Evolutionary conservation across 2,329 filamentous ascomycete genomes (phyloP).

Genomic region (Dactylellina cionopaga): DNA sequence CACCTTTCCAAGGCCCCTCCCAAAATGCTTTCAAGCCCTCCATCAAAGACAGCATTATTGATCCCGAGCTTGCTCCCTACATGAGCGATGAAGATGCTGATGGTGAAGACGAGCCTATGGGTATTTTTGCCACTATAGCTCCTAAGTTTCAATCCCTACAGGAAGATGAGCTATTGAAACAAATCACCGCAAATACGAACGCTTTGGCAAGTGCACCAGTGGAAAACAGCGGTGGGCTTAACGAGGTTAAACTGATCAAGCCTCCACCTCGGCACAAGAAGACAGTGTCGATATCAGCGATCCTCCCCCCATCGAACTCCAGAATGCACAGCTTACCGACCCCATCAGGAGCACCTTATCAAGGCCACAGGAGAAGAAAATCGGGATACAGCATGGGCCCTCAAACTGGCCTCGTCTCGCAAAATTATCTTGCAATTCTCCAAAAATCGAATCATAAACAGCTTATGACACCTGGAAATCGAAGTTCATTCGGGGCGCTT

Average conservation of each 20-base stretch:
- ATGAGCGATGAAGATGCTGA: slow-evolving; percentile 92
- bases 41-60: slow-evolving; percentile 99
- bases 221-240: slow-evolving; percentile 3
- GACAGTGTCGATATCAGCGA: slow-evolving; percentile 43
- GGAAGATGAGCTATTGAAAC: slow-evolving; percentile 47
- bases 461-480: slow-evolving; percentile 26
- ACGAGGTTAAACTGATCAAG: slow-evolving; percentile 30
- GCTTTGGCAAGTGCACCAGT: slow-evolving; percentile 16
- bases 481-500: slow-evolving; percentile 44
- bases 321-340: slow-evolving; percentile 20
- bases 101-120: slow-evolving; percentile 86
- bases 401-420: slow-evolving; percentile 39
- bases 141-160: slow-evolving; percentile 54
- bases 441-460: slow-evolving; percentile 45
- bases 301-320: slow-evolving; percentile 19
- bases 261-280: slow-evolving; percentile 47
- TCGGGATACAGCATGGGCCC: slow-evolving; percentile 49
- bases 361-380: slow-evolving; percentile 35
- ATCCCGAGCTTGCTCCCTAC: slow-evolving; percentile 92
- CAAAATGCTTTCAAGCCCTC: slow-evolving; percentile 78
- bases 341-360: slow-evolving; percentile 18
- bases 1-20: slow-evolving; percentile 81
- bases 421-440: slow-evolving; percentile 48
- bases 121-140: slow-evolving; percentile 79
- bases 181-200: slow-evolving; percentile 37